These are phyloP conservation scores for Tilletia caries DNA, from an alignment of 1,284 basidiomycete genomes.

Conservation along the genomic window DNA sequence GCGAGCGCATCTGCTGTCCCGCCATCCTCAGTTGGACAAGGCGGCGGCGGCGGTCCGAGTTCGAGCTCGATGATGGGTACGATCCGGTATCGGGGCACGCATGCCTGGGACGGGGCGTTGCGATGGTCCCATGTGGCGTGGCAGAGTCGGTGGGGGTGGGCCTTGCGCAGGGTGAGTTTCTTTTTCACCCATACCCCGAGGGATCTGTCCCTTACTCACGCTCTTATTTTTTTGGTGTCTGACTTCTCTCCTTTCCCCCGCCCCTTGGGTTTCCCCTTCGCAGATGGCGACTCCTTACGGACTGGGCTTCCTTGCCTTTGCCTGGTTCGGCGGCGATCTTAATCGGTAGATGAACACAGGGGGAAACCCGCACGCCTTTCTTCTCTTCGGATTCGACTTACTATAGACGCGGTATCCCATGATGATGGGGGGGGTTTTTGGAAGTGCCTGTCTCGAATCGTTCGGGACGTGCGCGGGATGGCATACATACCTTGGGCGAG, in stretches of 20 bases:
- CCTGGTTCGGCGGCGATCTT: constrained; percentile 50
- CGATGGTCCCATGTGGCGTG: constrained; percentile 1
- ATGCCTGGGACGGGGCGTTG: neutral
- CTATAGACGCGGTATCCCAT: no score
- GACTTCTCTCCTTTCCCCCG: neutral
- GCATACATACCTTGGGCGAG: no score
- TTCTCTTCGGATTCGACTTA: no score
- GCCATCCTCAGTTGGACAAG: no score
- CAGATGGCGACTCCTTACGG: constrained; percentile 40
- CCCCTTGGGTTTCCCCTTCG: neutral
- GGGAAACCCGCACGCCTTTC: no score
- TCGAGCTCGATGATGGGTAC: neutral
- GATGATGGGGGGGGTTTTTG: no score
- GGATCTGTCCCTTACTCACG: neutral
- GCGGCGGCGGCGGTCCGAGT: neutral
- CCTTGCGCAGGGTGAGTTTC: neutral
- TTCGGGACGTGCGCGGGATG: no score
- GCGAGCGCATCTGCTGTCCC: neutral
- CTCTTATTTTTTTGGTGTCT: neutral
- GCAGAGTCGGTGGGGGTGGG: constrained; percentile 9
- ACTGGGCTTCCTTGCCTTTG: constrained; percentile 47
- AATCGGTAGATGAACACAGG: neutral
- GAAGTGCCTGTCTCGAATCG: no score
- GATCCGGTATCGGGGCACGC: constrained; percentile 4
- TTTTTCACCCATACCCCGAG: neutral